Conservation (phyloP, 169 alveolate species). For the Plasmodium billcollinsi region DNA sequence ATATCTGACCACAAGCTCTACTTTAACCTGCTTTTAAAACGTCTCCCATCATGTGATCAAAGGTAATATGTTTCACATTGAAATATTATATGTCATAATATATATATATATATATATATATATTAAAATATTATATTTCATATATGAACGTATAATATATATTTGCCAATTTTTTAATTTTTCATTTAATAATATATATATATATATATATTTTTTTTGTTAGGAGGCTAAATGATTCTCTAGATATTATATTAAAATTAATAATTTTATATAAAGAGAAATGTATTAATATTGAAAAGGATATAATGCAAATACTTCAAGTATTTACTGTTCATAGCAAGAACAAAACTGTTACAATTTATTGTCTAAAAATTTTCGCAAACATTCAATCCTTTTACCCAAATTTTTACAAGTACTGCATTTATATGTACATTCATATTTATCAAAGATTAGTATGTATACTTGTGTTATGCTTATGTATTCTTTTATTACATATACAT, state of each 20-base stretch:
- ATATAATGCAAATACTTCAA: constrained; percentile 55
- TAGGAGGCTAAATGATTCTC: constrained; percentile 47
- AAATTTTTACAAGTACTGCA: constrained; percentile 31
- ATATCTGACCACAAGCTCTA: constrained; percentile 46
- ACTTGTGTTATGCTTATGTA: too few relatives aligned
- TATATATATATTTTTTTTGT: background rate
- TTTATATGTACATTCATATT: too few relatives aligned
- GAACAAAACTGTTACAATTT: constrained; percentile 48
- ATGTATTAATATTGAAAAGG: constrained; percentile 63
- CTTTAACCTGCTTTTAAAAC: constrained; percentile 40
- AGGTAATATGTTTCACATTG: constrained; percentile 8
- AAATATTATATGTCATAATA: background rate
- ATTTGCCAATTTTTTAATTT: too few relatives aligned
- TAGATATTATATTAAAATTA: constrained; percentile 49
- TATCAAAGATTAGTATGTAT: too few relatives aligned
- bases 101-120: background rate
- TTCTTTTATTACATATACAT: too few relatives aligned
- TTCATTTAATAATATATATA: background rate
- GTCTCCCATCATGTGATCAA: constrained; percentile 29
- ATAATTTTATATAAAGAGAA: constrained; percentile 60
- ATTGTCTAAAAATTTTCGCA: constrained; percentile 69
- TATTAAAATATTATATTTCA: background rate
- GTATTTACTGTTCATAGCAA: constrained; percentile 70
- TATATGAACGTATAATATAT: constrained; percentile 24
- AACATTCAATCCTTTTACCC: constrained; percentile 63